Evolutionary conservation across 1,284 basidiomycete genomes (phyloP), one percentile per base, ranked within the genome.

Genomic region (Neolentinus lepideus): DNA sequence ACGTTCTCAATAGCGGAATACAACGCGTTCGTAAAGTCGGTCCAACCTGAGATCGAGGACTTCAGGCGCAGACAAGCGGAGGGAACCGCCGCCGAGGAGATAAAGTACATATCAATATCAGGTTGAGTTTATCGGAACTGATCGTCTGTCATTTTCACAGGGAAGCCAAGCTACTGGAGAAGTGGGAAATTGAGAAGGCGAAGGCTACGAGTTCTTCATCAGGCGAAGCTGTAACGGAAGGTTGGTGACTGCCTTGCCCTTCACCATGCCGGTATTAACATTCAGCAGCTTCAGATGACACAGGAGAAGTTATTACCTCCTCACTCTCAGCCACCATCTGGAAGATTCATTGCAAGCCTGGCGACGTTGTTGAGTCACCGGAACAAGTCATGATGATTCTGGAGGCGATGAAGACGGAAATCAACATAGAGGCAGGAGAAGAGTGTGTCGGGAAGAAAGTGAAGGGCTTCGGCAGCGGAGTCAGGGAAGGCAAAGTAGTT

Each of bases 351-450:
- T 74, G 72, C 38, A 61, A 60, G 14, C 68, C 62, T 1, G 81
- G 80, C 6, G 76, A 83, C 52, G 60, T 63, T 0, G 71, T 87
- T 36, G 58, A 67, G 11, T 69, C 73, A 0, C 69, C 70, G 0
- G 77, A 79, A 10, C 74, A 83, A 31, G 71, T 79, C 16, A 60
- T 87, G 50, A 61, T 81, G 3, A 72, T 88, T 22, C 71, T 89
- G 16, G 84, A 88, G 64, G 85, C 86, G 0, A 89, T 88, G 87
- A 89, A 90, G 69, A 86, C 81, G 3, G 85, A 88, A 64, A 77
- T 84, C 45, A 71, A 72, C 14, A 61, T 84, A 4, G 66, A 64
- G 51, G 75, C 77, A 0, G 77, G 76, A 1, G 72, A 75, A 22
- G 72, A 71, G 24, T 74, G 75, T 54, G 63, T 79, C 2, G 80